phyloP scores from a whole-genome alignment of 257 asterid genomes.

The Solanum etuberosum region DNA sequence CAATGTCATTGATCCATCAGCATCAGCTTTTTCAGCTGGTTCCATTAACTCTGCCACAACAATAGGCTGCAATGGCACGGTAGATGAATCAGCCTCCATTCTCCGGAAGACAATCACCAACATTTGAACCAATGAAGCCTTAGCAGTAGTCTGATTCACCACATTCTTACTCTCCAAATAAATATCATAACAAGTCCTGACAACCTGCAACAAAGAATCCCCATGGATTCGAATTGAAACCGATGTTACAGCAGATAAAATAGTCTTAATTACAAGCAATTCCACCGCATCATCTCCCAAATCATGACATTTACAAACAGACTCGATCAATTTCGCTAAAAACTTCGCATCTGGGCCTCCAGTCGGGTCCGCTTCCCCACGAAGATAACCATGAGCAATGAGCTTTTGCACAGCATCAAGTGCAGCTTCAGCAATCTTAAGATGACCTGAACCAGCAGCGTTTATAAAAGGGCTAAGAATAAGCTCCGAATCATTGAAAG shows the following conservation, averaged over 20 bases:
- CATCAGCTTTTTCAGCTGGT: constrained; percentile 74
- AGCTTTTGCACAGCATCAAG: constrained; percentile 88
- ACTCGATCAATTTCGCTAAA: constrained; percentile 57
- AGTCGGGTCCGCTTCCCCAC: constrained; percentile 78
- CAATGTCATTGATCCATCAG: constrained; percentile 70
- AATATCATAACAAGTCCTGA: constrained; percentile 84
- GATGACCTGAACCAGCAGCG: constrained; percentile 49
- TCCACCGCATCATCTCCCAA: constrained; percentile 77
- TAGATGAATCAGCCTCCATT: constrained; percentile 98
- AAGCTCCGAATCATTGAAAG: constrained; percentile 64
- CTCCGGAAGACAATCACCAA: constrained; percentile 90
- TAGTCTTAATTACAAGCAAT: constrained; percentile 67
- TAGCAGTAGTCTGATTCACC: constrained; percentile 93
- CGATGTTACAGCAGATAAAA: constrained; percentile 80
- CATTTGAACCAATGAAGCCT: constrained; percentile 96
- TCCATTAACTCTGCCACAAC: constrained; percentile 96
- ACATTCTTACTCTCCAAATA: constrained; percentile 76
- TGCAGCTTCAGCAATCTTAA: constrained; percentile 81
- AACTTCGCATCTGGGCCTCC: constrained; percentile 66
- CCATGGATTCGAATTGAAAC: constrained; percentile 77
- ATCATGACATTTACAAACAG: constrained; percentile 85
- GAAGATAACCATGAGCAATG: constrained; percentile 77
- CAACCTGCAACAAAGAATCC: constrained; percentile 76
- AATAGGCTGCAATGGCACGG: constrained; percentile 90
- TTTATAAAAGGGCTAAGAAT: constrained; percentile 66